These are phyloP conservation scores for Tieghemiomyces parasiticus DNA, from an alignment of 192 early-diverging fungal genomes.

Conservation along the genomic window DNA sequence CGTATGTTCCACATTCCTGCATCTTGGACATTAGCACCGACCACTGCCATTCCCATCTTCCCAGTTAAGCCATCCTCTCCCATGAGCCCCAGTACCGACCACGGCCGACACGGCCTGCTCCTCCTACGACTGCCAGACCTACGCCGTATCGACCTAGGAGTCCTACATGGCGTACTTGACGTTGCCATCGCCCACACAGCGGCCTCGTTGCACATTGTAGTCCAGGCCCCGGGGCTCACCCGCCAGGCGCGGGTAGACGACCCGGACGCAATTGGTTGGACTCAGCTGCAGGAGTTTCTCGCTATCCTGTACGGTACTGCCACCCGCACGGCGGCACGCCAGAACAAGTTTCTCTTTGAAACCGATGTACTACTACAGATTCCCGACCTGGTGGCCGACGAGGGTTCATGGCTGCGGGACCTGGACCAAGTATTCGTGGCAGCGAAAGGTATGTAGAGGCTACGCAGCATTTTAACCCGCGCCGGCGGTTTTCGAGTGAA, in stretches of 20 bases:
- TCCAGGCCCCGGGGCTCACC: neutral
- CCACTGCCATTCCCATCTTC: too few relatives aligned
- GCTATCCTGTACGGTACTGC: neutral
- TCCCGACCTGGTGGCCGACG: too few relatives aligned
- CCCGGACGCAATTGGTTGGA: neutral
- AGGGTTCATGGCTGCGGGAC: neutral
- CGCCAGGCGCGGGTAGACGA: neutral
- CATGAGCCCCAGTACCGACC: too few relatives aligned
- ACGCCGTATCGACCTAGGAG: neutral
- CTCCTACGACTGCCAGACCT: neutral
- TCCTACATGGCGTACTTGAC: neutral
- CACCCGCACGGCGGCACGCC: neutral
- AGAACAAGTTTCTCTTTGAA: conserved; percentile 2
- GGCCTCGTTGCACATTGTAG: neutral
- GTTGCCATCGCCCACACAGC: neutral
- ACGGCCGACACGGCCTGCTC: neutral
- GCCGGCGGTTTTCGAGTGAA: too few relatives aligned
- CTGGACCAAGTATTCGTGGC: neutral
- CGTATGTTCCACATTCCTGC: too few relatives aligned
- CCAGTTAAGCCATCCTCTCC: too few relatives aligned
- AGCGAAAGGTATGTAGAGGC: neutral
- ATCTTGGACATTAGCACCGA: too few relatives aligned
- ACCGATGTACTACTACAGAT: too few relatives aligned
- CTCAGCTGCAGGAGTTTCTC: neutral
- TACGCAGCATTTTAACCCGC: too few relatives aligned